Evolutionary conservation across 768 basidiomycete species (phyloP).

Genomic region (Peribolospora kevripleyi): DNA sequence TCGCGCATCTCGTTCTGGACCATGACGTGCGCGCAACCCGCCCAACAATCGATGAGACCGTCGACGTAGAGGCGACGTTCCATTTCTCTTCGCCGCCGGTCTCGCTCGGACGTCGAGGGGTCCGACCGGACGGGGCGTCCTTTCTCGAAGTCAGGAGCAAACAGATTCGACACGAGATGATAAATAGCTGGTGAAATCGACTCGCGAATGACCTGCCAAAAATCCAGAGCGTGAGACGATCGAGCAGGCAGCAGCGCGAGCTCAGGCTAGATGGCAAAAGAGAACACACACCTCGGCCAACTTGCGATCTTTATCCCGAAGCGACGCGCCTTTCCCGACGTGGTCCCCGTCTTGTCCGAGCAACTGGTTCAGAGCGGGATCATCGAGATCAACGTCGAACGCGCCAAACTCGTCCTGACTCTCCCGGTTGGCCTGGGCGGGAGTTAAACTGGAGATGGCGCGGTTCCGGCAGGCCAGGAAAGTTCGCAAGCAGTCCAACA

Average conservation of each 20-base stretch:
- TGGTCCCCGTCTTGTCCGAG: conserved; percentile 24
- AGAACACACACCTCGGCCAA: conserved; percentile 28
- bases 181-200: conserved; percentile 33
- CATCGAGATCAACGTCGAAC: conserved; percentile 35
- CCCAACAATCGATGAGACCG: conserved; percentile 45
- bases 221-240: not conserved
- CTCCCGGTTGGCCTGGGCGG: conserved; percentile 31
- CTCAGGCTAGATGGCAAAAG: not conserved
- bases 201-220: conserved; percentile 27
- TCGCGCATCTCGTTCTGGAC: conserved; percentile 34
- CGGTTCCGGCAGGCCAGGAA: conserved; percentile 27
- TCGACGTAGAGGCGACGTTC: conserved; percentile 25
- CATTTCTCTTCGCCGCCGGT: not conserved
- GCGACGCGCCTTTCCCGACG: conserved; percentile 13
- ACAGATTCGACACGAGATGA: conserved; percentile 30
- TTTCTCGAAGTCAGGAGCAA: conserved; percentile 15
- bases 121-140: conserved; percentile 10
- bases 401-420: conserved; percentile 53
- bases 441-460: conserved; percentile 12
- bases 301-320: conserved; percentile 26
- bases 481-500: conserved; percentile 33
- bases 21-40: conserved; percentile 39
- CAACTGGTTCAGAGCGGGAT: conserved; percentile 35
- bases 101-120: conserved; percentile 1
- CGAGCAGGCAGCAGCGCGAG: not conserved